phyloP scores from a whole-genome alignment of 176 grass and related monocot species.

The Thalia dealbata region DNA sequence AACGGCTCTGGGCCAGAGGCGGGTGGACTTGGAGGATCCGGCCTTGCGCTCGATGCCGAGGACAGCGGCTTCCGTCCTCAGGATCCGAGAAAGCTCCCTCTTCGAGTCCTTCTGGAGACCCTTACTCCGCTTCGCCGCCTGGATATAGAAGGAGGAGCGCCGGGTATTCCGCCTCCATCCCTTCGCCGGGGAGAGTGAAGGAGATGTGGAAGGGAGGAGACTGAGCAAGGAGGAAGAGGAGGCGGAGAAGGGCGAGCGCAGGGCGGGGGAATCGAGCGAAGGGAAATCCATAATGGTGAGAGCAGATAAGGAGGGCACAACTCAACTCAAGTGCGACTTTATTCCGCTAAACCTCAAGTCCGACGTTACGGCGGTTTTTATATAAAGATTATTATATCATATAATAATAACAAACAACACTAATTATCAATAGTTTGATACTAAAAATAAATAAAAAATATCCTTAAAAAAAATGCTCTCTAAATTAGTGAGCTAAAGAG shows the following conservation, averaged over 20 bases:
- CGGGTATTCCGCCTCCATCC: not conserved
- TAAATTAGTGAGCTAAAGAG: too few relatives aligned
- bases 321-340: too few relatives aligned
- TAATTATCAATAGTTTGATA: too few relatives aligned
- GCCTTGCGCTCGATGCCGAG: slow-evolving; percentile 55
- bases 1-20: slow-evolving; percentile 64
- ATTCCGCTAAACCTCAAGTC: too few relatives aligned
- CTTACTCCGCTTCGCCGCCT: slow-evolving; percentile 8
- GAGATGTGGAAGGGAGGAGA: not conserved
- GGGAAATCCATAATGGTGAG: not conserved
- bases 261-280: not conserved
- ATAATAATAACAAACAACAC: too few relatives aligned
- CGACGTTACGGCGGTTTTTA: too few relatives aligned
- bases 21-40: slow-evolving; percentile 27
- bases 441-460: too few relatives aligned
- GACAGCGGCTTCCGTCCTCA: slow-evolving; percentile 60
- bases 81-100: slow-evolving; percentile 44
- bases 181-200: not conserved
- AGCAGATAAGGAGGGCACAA: not conserved
- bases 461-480: too few relatives aligned
- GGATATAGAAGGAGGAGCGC: not conserved
- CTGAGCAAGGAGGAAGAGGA: not conserved
- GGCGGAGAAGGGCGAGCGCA: not conserved
- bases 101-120: slow-evolving; percentile 16
- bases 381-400: too few relatives aligned